A percentile compares a stretch with the other conserved stretches of the same genome.
phyloP scores from a whole-genome alignment of 768 basidiomycete genomes.

The Termitomyces sp. region DNA sequence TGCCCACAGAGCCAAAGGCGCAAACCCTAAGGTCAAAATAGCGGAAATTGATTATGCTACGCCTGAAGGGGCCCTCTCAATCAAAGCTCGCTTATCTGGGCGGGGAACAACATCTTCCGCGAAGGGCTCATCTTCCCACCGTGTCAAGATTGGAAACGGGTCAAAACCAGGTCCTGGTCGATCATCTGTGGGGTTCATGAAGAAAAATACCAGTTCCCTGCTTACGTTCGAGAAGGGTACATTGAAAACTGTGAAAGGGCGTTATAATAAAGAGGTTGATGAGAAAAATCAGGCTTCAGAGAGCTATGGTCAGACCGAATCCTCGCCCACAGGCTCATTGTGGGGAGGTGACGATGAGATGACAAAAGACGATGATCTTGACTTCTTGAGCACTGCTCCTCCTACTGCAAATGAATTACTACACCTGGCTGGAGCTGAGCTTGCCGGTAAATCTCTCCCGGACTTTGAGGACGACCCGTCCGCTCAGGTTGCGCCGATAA shows the following conservation, averaged over 20 bases:
- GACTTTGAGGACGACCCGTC: constrained; percentile 49
- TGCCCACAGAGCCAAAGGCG: constrained; percentile 42
- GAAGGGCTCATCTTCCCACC: not conserved
- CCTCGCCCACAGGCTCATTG: constrained; percentile 4
- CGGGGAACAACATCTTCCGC: constrained; percentile 12
- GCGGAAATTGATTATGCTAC: constrained; percentile 32
- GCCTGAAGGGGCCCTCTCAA: constrained; percentile 38
- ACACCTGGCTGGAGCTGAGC: constrained; percentile 43
- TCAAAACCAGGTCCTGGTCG: constrained; percentile 48
- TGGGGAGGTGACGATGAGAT: constrained; percentile 14
- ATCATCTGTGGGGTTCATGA: constrained; percentile 39
- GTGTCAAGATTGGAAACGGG: constrained; percentile 1
- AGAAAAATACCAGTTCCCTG: constrained; percentile 45
- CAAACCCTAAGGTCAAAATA: constrained; percentile 53
- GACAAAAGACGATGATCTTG: constrained; percentile 7
- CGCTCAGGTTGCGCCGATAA: not conserved
- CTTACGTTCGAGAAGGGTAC: constrained; percentile 50
- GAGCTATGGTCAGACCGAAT: not conserved
- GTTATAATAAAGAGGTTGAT: constrained; percentile 19
- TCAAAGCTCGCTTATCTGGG: constrained; percentile 44
- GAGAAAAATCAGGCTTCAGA: not conserved
- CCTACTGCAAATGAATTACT: constrained; percentile 45
- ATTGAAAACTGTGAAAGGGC: constrained; percentile 48
- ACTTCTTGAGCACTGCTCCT: constrained; percentile 8
- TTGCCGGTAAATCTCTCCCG: constrained; percentile 36